Percentiles rank a stretch among this genome's conserved stretches.
These are phyloP conservation scores for Alternaria triticina DNA, from an alignment of 2,329 filamentous ascomycete genomes.

Conservation along the genomic window DNA sequence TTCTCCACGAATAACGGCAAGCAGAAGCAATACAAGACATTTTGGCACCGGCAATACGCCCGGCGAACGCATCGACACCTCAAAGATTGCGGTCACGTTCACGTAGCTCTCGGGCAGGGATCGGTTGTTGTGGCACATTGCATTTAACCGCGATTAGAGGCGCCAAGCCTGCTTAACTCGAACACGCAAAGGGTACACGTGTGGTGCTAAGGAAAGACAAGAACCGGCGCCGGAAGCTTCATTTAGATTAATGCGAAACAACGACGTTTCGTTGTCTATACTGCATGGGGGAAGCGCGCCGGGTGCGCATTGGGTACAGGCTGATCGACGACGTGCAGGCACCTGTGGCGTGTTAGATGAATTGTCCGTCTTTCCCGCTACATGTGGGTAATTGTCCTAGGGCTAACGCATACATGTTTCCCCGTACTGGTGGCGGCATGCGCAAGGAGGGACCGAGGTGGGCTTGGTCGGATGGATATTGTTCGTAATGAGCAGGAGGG, in stretches of 20 bases:
- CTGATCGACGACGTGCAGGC: background rate
- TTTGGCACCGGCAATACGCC: conserved; percentile 2
- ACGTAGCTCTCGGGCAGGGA: background rate
- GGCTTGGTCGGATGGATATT: background rate
- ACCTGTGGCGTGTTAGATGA: background rate
- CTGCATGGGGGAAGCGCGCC: background rate
- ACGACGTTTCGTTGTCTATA: background rate
- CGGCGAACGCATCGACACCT: background rate
- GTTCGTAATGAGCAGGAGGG: background rate
- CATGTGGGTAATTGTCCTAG: background rate
- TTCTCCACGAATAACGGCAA: conserved; percentile 4
- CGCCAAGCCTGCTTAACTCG: background rate
- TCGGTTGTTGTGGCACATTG: conserved; percentile 6
- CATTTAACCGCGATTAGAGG: conserved; percentile 7
- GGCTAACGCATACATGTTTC: background rate
- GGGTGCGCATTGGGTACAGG: background rate
- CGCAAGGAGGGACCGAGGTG: background rate
- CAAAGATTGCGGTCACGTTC: background rate
- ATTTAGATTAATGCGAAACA: conserved; percentile 20
- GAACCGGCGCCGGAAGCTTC: conserved; percentile 25
- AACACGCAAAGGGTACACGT: background rate
- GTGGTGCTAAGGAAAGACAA: conserved; percentile 14
- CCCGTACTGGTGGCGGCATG: background rate
- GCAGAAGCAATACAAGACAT: background rate
- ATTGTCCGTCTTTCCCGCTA: background rate